These are phyloP conservation scores for Eudorina sp. DNA, from an alignment of 139 green algal genomes.

Conservation along the genomic window DNA sequence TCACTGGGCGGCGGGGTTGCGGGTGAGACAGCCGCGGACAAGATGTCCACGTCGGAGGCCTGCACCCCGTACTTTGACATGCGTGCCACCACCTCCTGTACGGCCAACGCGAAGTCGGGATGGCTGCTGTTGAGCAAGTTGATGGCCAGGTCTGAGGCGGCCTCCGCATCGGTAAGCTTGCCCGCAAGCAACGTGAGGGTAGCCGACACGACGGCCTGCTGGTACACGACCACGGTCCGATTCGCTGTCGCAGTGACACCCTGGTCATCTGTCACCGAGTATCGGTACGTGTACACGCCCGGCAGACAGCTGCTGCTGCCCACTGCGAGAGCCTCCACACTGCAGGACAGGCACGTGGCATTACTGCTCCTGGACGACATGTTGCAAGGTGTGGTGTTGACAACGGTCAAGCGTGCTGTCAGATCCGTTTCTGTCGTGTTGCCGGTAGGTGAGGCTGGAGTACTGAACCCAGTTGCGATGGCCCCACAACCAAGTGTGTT, in stretches of 20 bases:
- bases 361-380: background rate
- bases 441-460: background rate
- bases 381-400: constrained; percentile 34
- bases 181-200: background rate
- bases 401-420: background rate
- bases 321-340: constrained; percentile 34
- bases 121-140: constrained; percentile 40
- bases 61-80: constrained; percentile 15
- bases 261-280: constrained; percentile 30
- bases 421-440: constrained; percentile 2
- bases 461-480: background rate
- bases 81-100: background rate
- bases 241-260: background rate
- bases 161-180: constrained; percentile 8
- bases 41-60: constrained; percentile 28
- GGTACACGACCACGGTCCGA: constrained; percentile 45
- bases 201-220: background rate
- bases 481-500: constrained; percentile 8
- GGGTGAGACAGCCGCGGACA: background rate
- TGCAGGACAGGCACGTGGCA: constrained; percentile 11
- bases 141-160: background rate
- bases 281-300: constrained; percentile 46
- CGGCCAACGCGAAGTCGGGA: background rate
- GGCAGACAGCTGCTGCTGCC: constrained; percentile 35
- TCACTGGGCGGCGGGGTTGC: background rate